Evolutionary conservation across 352 stramenopile species (phyloP).

Genomic region (Globisporangium mamillatum): DNA sequence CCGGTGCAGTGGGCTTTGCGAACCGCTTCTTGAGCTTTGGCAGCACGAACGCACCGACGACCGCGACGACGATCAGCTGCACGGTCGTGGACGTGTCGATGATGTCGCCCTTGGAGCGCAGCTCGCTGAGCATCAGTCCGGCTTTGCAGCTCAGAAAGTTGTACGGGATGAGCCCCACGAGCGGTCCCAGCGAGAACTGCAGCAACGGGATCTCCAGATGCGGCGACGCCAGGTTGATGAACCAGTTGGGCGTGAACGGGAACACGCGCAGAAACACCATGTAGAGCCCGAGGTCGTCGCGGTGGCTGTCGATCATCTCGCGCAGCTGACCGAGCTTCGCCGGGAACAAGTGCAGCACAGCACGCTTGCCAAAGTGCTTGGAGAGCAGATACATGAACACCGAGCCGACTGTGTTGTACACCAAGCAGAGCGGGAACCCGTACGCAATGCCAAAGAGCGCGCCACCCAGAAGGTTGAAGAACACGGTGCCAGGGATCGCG

Average conservation of each 20-base stretch:
- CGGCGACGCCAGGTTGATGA: slow-evolving; percentile 82
- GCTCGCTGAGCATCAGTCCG: slow-evolving; percentile 64
- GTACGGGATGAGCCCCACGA: slow-evolving; percentile 75
- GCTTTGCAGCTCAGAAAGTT: slow-evolving; percentile 85
- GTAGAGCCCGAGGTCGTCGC: slow-evolving; percentile 78
- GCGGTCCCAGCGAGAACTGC: slow-evolving; percentile 59
- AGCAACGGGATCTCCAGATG: slow-evolving; percentile 64
- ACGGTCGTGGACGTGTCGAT: slow-evolving; percentile 75
- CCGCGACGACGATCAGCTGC: slow-evolving; percentile 69
- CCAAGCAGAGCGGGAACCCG: slow-evolving; percentile 71
- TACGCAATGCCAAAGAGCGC: slow-evolving; percentile 67
- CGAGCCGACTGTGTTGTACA: slow-evolving; percentile 80
- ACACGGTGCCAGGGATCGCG: slow-evolving; percentile 75
- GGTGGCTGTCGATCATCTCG: slow-evolving; percentile 56
- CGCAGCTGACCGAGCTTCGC: slow-evolving; percentile 46
- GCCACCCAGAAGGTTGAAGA: slow-evolving; percentile 76
- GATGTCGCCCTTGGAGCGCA: slow-evolving; percentile 70
- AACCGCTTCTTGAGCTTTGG: slow-evolving; percentile 70
- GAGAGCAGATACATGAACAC: slow-evolving; percentile 79
- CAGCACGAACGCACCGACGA: slow-evolving; percentile 55
- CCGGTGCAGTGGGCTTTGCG: slow-evolving; percentile 16
- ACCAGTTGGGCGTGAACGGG: slow-evolving; percentile 84
- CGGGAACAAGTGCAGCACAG: slow-evolving; percentile 55
- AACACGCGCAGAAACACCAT: slow-evolving; percentile 83
- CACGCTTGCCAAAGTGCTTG: slow-evolving; percentile 43